A percentile compares a stretch with the other conserved stretches of the same genome.
phyloP scores from a whole-genome alignment of 805 yeast genomes.

The Candida ulmi region DNA sequence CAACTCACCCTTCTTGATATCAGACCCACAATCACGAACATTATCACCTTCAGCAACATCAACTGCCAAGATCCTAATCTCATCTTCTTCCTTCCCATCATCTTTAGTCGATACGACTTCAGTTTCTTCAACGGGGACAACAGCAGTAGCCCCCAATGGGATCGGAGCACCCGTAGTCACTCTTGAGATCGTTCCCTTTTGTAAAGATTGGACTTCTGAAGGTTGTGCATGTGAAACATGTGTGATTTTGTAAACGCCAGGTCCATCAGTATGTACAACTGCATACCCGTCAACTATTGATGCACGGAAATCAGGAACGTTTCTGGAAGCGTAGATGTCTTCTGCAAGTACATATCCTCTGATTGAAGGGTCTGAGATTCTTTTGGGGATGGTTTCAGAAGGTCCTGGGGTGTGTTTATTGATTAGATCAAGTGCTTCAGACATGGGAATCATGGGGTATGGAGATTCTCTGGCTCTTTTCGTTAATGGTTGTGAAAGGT shows the following conservation, averaged over 20 bases:
- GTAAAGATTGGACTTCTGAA: conserved; percentile 13
- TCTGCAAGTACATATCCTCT: conserved; percentile 38
- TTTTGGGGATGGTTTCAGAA: conserved; percentile 15
- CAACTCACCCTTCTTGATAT: conserved; percentile 32
- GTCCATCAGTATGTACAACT: conserved; percentile 38
- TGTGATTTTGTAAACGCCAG: conserved; percentile 37
- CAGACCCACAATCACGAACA: conserved; percentile 43
- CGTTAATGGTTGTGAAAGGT: conserved; percentile 32
- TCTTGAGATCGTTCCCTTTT: conserved; percentile 35
- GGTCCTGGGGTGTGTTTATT: conserved; percentile 28
- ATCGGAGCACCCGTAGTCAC: conserved; percentile 55
- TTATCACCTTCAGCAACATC: conserved; percentile 38
- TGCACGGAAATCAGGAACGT: conserved; percentile 47
- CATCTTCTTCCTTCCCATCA: conserved; percentile 37
- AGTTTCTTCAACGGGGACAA: conserved; percentile 51
- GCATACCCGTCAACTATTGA: conserved; percentile 56
- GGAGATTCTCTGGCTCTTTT: conserved; percentile 42
- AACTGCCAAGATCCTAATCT: conserved; percentile 33
- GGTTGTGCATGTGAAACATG: conserved; percentile 38
- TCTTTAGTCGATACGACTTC: conserved; percentile 26
- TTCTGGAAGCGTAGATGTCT: conserved; percentile 31
- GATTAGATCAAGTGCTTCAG: conserved; percentile 33
- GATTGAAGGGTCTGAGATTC: conserved; percentile 24
- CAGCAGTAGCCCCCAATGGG: conserved; percentile 48
- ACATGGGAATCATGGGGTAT: conserved; percentile 39